Evolutionary conservation across 2,329 filamentous ascomycete genomes (phyloP), one percentile per base, ranked within the genome.

Genomic region (Dactylellina leptospora): DNA sequence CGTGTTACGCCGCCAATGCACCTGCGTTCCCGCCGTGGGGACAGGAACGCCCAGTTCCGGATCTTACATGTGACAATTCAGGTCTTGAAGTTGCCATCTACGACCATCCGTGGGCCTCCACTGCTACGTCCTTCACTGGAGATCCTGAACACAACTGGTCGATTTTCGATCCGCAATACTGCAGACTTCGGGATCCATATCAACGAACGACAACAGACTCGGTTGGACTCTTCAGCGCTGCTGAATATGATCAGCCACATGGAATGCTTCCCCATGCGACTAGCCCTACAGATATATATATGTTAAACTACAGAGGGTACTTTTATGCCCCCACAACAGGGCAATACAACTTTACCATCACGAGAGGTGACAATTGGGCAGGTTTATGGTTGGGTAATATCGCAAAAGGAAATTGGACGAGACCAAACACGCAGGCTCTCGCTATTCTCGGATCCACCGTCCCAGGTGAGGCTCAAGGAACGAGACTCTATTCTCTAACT

Each of bases 61-160:
- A 16, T 20, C 4, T 8, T 5, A 22, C 2, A 13, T 55, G 51
- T 22, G n/a, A 42, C 20, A 55, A 55, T 27, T 9, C 13, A 10
- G 51, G 51, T 3, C 51, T 55, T 11, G 51, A 55, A 20, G 51
- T 55, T 25, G 51, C 51, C 16, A 55, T 55, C 4, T 55, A 55
- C 30, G 51, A 40, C 22, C 11, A 42, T n/a, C 51, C 51, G 9
- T 55, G 45, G 45, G 27, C n/a, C 6, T 27, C 45, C 2, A 50
- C 27, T 11, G 10, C n/a, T 9, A 8, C 45, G n/a, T 50, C 45
- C 6, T 50, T 18, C 28, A 50, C 45, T 6, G n/a, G 5, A 6
- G 45, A 50, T 55, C 51, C 20, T 2, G 9, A 40, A 42, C 30
- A 16, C 18, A 40, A 55, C 22, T 40, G 33, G 20, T 20, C 51